Percentiles rank a stretch among this genome's conserved stretches.
phyloP scores from a whole-genome alignment of 768 basidiomycete genomes.

The Cystofilobasidium ferigula region DNA sequence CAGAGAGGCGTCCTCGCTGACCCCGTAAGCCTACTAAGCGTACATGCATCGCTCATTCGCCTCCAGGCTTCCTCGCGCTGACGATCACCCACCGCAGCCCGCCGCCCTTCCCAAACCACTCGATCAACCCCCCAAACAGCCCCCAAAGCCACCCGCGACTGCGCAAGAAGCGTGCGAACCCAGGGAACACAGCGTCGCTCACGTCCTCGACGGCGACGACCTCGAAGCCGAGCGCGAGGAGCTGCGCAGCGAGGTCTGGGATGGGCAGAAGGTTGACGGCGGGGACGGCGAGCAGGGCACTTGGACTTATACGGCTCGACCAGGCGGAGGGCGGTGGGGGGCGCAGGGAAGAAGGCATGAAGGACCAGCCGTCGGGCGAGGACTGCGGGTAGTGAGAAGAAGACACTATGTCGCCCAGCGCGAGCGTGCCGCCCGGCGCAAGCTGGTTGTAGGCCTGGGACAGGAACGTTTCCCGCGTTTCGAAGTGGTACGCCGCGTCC shows the following conservation, averaged over 20 bases:
- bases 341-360: background rate
- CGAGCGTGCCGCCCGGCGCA: constrained; percentile 46
- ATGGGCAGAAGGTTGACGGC: constrained; percentile 45
- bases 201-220: constrained; percentile 52
- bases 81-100: constrained; percentile 49
- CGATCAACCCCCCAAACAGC: constrained; percentile 41
- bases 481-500: constrained; percentile 62
- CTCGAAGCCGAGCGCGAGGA: constrained; percentile 47
- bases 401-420: constrained; percentile 56
- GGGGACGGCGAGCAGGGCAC: constrained; percentile 40
- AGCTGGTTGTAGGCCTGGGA: constrained; percentile 46
- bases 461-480: constrained; percentile 47
- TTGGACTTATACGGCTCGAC: background rate
- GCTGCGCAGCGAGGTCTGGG: constrained; percentile 42
- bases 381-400: constrained; percentile 1
- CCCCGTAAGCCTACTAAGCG: too few species aligned
- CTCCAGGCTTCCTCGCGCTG: constrained; percentile 28
- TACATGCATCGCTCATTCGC: too few species aligned
- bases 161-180: constrained; percentile 47
- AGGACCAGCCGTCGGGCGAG: background rate
- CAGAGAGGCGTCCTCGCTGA: too few species aligned
- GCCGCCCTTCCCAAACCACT: constrained; percentile 36
- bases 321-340: background rate
- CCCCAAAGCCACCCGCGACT: constrained; percentile 43
- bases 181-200: constrained; percentile 50